These are phyloP conservation scores for Saraca asoca DNA, from an alignment of 331 rosid genomes.

Conservation along the genomic window DNA sequence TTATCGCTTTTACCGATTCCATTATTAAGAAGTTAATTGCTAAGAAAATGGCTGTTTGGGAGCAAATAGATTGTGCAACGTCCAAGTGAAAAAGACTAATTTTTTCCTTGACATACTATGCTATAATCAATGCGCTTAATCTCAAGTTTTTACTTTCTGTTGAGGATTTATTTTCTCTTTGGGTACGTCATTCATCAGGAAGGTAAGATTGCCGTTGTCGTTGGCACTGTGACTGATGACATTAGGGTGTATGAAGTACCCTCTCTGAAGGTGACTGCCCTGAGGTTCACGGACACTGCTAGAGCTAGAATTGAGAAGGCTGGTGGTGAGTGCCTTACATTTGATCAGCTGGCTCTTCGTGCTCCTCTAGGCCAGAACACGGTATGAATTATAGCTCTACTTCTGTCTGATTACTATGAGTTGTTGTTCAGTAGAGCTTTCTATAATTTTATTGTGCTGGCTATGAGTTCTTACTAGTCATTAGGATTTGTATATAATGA, in stretches of 20 bases:
- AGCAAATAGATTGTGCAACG: not conserved
- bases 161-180: not conserved
- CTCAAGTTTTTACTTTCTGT: not conserved
- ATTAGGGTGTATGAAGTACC: constrained; percentile 33
- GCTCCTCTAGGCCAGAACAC: too few species aligned
- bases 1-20: not conserved
- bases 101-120: not conserved
- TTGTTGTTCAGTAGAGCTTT: too few species aligned
- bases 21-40: not conserved
- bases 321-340: too few species aligned
- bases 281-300: too few species aligned
- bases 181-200: constrained; percentile 34
- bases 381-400: too few species aligned
- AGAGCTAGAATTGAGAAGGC: too few species aligned
- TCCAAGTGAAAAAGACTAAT: not conserved
- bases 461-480: too few species aligned
- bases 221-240: constrained; percentile 65
- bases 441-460: too few species aligned
- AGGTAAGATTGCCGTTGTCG: constrained; percentile 58
- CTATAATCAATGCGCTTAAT: not conserved
- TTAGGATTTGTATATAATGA: too few species aligned
- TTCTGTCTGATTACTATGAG: too few species aligned
- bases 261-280: too few species aligned
- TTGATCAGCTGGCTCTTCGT: too few species aligned
- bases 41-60: not conserved